Conservation (phyloP, 148 eudicot species). For the Talinum fruticosum region DNA sequence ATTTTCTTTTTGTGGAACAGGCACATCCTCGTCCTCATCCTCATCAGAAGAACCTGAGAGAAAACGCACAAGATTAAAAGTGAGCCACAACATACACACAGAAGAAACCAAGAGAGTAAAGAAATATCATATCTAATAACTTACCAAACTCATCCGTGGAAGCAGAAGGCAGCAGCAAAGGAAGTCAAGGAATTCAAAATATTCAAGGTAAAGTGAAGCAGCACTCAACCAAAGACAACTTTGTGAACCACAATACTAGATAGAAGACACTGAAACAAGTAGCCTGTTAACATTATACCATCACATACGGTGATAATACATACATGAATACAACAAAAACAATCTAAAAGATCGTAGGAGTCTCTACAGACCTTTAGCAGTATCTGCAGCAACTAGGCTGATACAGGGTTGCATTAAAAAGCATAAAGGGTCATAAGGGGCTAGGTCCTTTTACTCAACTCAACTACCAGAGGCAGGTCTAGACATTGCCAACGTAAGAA, state of each 20-base stretch:
- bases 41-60: constrained; percentile 30
- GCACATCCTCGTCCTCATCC: constrained; percentile 31
- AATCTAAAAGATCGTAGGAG: too few relatives aligned
- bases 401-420: too few relatives aligned
- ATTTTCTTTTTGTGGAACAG: constrained; percentile 23
- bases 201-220: neutral
- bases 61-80: neutral
- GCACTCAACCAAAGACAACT: neutral
- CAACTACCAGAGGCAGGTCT: too few relatives aligned
- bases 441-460: too few relatives aligned
- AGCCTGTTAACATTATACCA: neutral
- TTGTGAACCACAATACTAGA: neutral
- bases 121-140: constrained; percentile 3
- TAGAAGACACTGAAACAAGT: neutral
- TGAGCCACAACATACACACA: neutral
- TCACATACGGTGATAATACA: too few relatives aligned
- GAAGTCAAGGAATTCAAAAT: constrained; percentile 43
- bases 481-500: too few relatives aligned
- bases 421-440: too few relatives aligned
- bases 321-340: too few relatives aligned
- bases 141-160: constrained; percentile 28
- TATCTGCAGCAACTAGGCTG: too few relatives aligned
- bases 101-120: neutral
- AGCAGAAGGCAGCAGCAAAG: constrained; percentile 24
- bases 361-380: too few relatives aligned